phyloP scores from a whole-genome alignment of 192 early-diverging fungal genomes.

The Backusella morwellensis region DNA sequence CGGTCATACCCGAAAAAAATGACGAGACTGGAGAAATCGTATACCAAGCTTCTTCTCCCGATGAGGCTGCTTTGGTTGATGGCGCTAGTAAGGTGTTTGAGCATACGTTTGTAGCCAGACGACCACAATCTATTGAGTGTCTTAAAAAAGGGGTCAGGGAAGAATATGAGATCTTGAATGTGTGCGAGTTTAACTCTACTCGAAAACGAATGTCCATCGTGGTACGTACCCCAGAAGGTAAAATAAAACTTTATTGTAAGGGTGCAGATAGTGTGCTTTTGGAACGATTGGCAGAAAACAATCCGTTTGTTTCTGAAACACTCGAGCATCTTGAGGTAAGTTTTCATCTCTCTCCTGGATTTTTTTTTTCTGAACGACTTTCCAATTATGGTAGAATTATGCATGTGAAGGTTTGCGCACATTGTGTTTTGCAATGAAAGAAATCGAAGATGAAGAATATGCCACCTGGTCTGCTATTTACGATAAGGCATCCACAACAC shows the following conservation, averaged over 20 bases:
- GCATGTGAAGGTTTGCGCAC: slow-evolving; percentile 91
- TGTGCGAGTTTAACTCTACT: slow-evolving; percentile 95
- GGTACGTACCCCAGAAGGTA: slow-evolving; percentile 78
- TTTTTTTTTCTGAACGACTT: neutral
- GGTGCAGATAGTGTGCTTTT: slow-evolving; percentile 96
- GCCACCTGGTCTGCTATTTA: slow-evolving; percentile 72
- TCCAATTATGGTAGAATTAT: slow-evolving; percentile 42
- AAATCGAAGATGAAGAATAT: slow-evolving; percentile 83
- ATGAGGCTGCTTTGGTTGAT: slow-evolving; percentile 88
- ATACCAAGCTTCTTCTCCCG: slow-evolving; percentile 94
- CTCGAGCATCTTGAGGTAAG: slow-evolving; percentile 74
- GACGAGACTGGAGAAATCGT: slow-evolving; percentile 65
- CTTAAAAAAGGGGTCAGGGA: slow-evolving; percentile 36
- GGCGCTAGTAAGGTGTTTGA: slow-evolving; percentile 49
- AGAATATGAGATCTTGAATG: slow-evolving; percentile 87
- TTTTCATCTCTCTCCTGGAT: neutral
- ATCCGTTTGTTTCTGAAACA: slow-evolving; percentile 65
- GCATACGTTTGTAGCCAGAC: slow-evolving; percentile 63
- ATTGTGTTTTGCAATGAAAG: slow-evolving; percentile 86
- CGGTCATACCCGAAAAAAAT: slow-evolving; percentile 84
- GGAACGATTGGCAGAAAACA: slow-evolving; percentile 71
- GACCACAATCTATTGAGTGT: slow-evolving; percentile 56
- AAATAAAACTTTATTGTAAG: slow-evolving; percentile 86
- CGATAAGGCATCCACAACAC: slow-evolving; percentile 78
- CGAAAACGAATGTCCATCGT: slow-evolving; percentile 94